A percentile compares a stretch with the other conserved stretches of the same genome.
These are phyloP conservation scores for Blastobotrys parvus DNA, from an alignment of 805 yeast species.

Conservation along the genomic window DNA sequence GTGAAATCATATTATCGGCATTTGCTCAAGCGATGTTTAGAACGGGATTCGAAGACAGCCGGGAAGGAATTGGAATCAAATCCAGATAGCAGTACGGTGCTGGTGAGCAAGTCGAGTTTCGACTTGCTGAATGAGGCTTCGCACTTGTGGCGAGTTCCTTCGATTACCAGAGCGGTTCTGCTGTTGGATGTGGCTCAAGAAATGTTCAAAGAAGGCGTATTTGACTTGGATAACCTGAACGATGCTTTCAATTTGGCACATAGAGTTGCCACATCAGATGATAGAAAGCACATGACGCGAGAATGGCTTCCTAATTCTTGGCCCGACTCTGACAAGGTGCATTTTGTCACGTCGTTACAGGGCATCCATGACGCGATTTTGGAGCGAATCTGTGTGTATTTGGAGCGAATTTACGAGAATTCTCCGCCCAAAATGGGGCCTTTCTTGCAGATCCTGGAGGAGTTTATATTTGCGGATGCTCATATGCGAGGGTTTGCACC, in stretches of 20 bases:
- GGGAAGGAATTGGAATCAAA: constrained; percentile 13
- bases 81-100: constrained; percentile 16
- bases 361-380: constrained; percentile 41
- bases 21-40: constrained; percentile 37
- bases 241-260: constrained; percentile 29
- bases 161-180: constrained; percentile 40
- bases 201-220: constrained; percentile 22
- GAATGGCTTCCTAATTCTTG: constrained; percentile 27
- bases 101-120: constrained; percentile 37
- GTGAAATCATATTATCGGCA: constrained; percentile 34
- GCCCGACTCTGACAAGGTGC: constrained; percentile 41
- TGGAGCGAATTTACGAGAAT: constrained; percentile 32
- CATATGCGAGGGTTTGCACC: constrained; percentile 32
- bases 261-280: constrained; percentile 19
- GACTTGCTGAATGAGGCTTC: constrained; percentile 39
- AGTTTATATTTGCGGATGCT: constrained; percentile 41
- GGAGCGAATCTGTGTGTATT: constrained; percentile 35
- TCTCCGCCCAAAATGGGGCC: constrained; percentile 54
- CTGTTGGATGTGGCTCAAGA: constrained; percentile 43
- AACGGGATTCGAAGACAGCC: constrained; percentile 27
- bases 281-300: constrained; percentile 10
- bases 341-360: constrained; percentile 41
- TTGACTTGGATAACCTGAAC: constrained; percentile 27
- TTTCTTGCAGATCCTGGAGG: constrained; percentile 40
- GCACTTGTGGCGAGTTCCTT: constrained; percentile 51